Evolutionary conservation across 306 rosid species (phyloP).

Genomic region (Dryas octopetala): DNA sequence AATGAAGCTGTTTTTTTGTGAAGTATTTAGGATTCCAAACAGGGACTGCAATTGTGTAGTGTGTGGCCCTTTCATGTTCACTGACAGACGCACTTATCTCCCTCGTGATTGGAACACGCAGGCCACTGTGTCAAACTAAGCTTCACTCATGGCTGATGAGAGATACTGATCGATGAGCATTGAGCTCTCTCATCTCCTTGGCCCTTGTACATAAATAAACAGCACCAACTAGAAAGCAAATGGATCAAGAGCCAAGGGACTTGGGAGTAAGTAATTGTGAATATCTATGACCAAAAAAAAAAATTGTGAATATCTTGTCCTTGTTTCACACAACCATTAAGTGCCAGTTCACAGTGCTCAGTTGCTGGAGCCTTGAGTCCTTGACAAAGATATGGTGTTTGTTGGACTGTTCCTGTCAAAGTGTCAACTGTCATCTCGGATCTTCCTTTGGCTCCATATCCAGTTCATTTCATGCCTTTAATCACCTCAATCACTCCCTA

Average conservation of each 20-base stretch:
- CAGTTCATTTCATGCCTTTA: neutral
- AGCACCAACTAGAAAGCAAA: too few species aligned
- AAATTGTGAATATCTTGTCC: too few species aligned
- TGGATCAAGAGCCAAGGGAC: too few species aligned
- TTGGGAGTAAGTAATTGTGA: too few species aligned
- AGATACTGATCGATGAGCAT: too few species aligned
- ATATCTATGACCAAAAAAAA: too few species aligned
- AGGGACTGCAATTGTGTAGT: neutral
- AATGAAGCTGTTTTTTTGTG: neutral
- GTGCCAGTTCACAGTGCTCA: neutral
- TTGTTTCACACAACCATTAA: neutral
- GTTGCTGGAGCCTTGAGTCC: neutral
- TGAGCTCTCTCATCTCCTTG: too few species aligned
- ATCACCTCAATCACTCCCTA: neutral
- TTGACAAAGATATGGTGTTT: conserved; percentile 14
- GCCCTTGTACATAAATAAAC: neutral
- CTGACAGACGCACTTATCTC: conserved; percentile 10
- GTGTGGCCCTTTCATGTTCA: conserved; percentile 18
- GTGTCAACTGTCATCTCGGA: neutral
- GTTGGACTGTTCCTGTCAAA: conserved; percentile 8
- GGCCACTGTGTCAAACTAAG: neutral
- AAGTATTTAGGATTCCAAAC: neutral
- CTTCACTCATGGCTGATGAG: neutral
- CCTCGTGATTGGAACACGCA: conserved; percentile 12
- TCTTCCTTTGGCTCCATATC: conserved; percentile 4